Evolutionary conservation across 208 protist genomes (phyloP).

Genomic region (Leishmania turanica): DNA sequence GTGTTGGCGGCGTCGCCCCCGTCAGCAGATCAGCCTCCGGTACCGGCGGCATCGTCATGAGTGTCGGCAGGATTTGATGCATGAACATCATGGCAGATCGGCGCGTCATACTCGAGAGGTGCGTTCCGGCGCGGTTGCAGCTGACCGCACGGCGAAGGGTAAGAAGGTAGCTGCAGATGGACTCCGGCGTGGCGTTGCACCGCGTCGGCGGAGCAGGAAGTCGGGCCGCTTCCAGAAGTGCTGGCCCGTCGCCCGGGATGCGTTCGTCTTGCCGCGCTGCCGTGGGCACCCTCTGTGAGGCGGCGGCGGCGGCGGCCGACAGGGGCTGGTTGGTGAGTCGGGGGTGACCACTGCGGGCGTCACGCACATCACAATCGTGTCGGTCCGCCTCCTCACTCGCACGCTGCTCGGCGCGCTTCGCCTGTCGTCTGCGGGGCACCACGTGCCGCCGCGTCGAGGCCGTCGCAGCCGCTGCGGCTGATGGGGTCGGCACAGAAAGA

Average conservation of each 20-base stretch:
- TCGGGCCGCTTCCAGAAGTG: background rate
- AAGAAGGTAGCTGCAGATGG: constrained; percentile 10
- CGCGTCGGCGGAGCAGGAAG: constrained; percentile 2
- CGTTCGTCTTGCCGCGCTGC: background rate
- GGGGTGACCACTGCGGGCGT: background rate
- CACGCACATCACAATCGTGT: background rate
- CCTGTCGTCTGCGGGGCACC: background rate
- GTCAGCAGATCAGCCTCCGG: constrained; percentile 2
- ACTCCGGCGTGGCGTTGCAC: background rate
- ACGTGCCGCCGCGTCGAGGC: background rate
- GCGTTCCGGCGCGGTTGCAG: background rate
- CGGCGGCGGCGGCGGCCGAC: background rate
- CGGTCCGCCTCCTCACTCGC: background rate
- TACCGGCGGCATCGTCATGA: constrained; percentile 4
- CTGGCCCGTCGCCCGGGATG: no score
- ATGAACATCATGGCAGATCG: background rate
- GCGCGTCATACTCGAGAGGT: background rate
- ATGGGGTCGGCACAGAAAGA: background rate
- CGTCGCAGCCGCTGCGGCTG: background rate
- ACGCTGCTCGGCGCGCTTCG: background rate
- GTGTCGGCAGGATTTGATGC: background rate
- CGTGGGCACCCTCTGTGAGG: background rate
- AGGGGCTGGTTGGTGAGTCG: background rate
- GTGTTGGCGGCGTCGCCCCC: background rate
- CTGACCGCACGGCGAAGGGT: background rate